Conservation (phyloP, 306 rosid genomes). For the Fragaria ananassa region DNA sequence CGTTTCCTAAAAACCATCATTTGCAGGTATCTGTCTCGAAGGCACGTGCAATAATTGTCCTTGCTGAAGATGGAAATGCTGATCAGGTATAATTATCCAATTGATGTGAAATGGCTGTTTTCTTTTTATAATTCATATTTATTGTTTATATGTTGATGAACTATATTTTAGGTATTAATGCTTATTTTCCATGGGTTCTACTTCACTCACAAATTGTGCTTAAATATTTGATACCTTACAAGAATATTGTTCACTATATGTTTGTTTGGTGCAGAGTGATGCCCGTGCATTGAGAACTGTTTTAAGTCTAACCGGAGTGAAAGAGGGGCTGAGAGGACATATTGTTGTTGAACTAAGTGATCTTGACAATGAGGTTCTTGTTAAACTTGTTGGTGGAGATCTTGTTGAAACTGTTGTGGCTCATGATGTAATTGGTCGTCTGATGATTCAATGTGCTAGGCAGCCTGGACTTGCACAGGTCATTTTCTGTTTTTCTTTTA, state of each 20-base stretch:
- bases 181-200: neutral
- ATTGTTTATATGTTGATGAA: neutral
- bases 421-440: slow-evolving; percentile 91
- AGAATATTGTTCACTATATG: slow-evolving; percentile 25
- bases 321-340: slow-evolving; percentile 82
- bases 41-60: slow-evolving; percentile 87
- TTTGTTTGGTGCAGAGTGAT: slow-evolving; percentile 69
- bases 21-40: slow-evolving; percentile 84
- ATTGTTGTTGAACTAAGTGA: slow-evolving; percentile 88
- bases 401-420: slow-evolving; percentile 97
- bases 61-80: slow-evolving; percentile 94
- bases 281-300: slow-evolving; percentile 92
- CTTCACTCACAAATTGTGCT: slow-evolving; percentile 7
- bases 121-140: neutral
- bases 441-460: slow-evolving; percentile 96
- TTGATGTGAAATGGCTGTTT: neutral
- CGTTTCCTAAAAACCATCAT: slow-evolving; percentile 17
- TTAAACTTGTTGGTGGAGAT: slow-evolving; percentile 93
- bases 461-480: slow-evolving; percentile 99
- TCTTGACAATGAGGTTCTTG: slow-evolving; percentile 88
- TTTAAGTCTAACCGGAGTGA: slow-evolving; percentile 83
- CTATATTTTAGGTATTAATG: neutral
- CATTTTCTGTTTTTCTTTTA: slow-evolving; percentile 20
- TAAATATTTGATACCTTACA: slow-evolving; percentile 10
- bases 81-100: slow-evolving; percentile 58